Base-by-base conservation (phyloP, 2,329 filamentous ascomycete genomes). In the Trichoderma sp. region DNA sequence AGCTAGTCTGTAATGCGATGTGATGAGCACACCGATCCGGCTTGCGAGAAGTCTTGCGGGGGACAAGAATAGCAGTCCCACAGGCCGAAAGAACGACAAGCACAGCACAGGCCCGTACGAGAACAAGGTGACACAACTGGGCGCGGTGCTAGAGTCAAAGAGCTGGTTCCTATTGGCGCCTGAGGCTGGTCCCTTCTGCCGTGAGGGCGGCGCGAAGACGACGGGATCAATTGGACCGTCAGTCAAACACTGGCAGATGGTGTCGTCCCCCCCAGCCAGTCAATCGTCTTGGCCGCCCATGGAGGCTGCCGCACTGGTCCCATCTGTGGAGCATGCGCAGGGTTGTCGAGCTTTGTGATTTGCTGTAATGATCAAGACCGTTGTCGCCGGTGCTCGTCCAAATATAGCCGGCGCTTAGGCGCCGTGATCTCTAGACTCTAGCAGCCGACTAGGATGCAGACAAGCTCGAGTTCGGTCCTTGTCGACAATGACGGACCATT, bases 401-500 rank as follows among this genome's bases (percentile, higher is more conserved):
- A 78, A 77, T 78, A 79, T 79, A 79, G 78, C 73, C 69, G 74
- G 72, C 73, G 71, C 70, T 72, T 78, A 78, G 76, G 77, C 77
- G 77, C 77, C 75, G 75, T 75, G 74, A 76, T 74, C 74, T 75
- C 68, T 36, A 58, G 64, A 15, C 34, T 36, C 34, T 15, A 3
- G 34, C 59, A 65, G 43, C 57, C 70, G 70, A 72, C 57, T 26
- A 59, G 65, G 65, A 58, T 63, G 58, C 47, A 55, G 65, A 69
- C 66, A 63, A 58, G 58, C 36, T 66, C 36, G 50, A 58, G 20
- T n/a, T 20, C 34, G 13, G 53, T 50, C 69, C 66, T 65, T 23
- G 58, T 72, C 36, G 66, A 69, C 67, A 69, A 53, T 59, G 71
- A 65, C 67, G 59, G 59, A 59, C 32, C 50, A 59, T 26, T 58